A percentile compares a stretch with the other conserved stretches of the same genome.
phyloP scores from a whole-genome alignment of 352 stramenopile species.

The Globisporangium spiculum region DNA sequence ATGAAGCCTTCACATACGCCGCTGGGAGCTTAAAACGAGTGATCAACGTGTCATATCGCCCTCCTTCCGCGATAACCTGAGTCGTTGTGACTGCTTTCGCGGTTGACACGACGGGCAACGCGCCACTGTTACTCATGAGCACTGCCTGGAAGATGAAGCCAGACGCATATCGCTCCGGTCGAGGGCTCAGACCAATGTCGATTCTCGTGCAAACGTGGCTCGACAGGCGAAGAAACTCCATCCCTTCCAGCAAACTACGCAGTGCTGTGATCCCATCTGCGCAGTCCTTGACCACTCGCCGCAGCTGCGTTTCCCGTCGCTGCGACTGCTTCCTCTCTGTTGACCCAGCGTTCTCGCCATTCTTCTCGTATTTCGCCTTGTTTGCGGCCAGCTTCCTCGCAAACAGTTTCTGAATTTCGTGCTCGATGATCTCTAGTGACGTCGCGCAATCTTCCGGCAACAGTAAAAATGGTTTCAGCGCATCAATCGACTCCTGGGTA shows the following conservation, averaged over 20 bases:
- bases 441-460: constrained; percentile 61
- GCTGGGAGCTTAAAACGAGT: constrained; percentile 82
- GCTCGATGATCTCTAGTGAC: constrained; percentile 64
- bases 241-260: constrained; percentile 61
- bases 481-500: constrained; percentile 43
- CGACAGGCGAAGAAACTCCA: constrained; percentile 62
- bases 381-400: constrained; percentile 32
- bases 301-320: constrained; percentile 60
- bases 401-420: constrained; percentile 64
- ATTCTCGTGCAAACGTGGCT: constrained; percentile 62
- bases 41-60: constrained; percentile 79
- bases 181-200: constrained; percentile 73
- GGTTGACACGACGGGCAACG: constrained; percentile 17
- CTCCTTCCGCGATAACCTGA: constrained; percentile 79
- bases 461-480: constrained; percentile 72
- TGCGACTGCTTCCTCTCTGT: constrained; percentile 53
- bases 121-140: constrained; percentile 31
- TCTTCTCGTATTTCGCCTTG: constrained; percentile 24
- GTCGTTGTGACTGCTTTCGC: constrained; percentile 29
- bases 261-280: constrained; percentile 64
- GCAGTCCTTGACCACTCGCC: constrained; percentile 65
- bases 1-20: constrained; percentile 65
- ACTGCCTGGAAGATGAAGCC: constrained; percentile 86
- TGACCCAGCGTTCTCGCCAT: neutral
- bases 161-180: constrained; percentile 72